Conservation (phyloP, 2,329 filamentous ascomycete species). For the Karstenula rhodostoma region DNA sequence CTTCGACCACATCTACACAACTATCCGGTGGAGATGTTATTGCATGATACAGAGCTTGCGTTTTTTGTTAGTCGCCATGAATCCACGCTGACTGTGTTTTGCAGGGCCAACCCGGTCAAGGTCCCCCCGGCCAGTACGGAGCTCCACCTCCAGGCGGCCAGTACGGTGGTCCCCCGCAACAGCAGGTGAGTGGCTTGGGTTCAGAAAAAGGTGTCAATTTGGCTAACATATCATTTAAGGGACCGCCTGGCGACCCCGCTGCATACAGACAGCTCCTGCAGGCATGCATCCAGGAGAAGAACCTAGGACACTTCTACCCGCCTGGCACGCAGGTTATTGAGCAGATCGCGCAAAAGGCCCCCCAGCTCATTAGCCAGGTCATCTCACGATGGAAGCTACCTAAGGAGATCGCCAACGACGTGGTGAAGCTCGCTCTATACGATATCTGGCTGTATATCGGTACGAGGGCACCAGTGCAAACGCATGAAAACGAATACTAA, state of each 20-base stretch:
- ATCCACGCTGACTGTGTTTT: slow-evolving; percentile 18
- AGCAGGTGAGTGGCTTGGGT: slow-evolving; percentile 37
- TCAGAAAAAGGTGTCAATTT: slow-evolving; percentile 35
- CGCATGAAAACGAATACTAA: neutral
- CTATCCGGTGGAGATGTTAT: slow-evolving; percentile 2
- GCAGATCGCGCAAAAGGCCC: slow-evolving; percentile 60
- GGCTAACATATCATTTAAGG: neutral
- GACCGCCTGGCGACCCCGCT: slow-evolving; percentile 56
- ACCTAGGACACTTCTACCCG: slow-evolving; percentile 66
- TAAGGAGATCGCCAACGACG: slow-evolving; percentile 68
- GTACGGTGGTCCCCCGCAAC: slow-evolving; percentile 16
- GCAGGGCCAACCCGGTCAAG: slow-evolving; percentile 7
- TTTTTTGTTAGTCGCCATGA: neutral
- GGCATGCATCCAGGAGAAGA: slow-evolving; percentile 66
- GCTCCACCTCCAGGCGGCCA: slow-evolving; percentile 12
- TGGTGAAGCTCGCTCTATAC: slow-evolving; percentile 69
- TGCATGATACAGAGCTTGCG: slow-evolving; percentile 29
- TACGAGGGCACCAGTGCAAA: slow-evolving; percentile 21
- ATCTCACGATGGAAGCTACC: slow-evolving; percentile 65
- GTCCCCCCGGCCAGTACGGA: slow-evolving; percentile 29
- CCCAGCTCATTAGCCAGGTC: slow-evolving; percentile 62
- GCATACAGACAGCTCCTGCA: slow-evolving; percentile 66
- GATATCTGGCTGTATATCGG: slow-evolving; percentile 69
- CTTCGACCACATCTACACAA: neutral
- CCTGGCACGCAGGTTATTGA: slow-evolving; percentile 61